These are phyloP conservation scores for Taphrina flavorubra DNA, from an alignment of 1,139 yeast genomes.

Conservation along the genomic window DNA sequence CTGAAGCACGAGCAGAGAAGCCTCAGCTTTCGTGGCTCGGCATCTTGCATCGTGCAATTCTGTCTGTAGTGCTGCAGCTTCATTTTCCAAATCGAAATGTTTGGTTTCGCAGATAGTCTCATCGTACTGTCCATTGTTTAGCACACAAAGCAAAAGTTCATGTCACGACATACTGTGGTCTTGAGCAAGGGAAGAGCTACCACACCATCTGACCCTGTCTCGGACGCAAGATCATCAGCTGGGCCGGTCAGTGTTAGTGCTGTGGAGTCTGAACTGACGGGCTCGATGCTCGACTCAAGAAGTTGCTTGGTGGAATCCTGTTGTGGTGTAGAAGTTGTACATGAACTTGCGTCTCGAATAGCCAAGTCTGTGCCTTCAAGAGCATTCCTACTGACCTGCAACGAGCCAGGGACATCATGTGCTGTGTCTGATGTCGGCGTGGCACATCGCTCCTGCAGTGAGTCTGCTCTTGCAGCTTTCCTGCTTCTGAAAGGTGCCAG, in stretches of 20 bases:
- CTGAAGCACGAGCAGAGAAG: not conserved
- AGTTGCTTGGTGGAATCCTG: not conserved
- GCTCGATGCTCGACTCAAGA: not conserved
- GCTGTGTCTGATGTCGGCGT: not conserved
- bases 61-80: not conserved
- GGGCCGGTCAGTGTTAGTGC: no score
- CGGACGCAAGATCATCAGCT: no score
- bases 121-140: not conserved
- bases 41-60: not conserved
- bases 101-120: not conserved
- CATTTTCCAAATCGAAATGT: not conserved
- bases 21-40: not conserved
- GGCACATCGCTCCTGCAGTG: not conserved
- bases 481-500: not conserved
- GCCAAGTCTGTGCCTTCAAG: not conserved
- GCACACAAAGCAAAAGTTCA: not conserved
- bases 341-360: not conserved
- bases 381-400: not conserved
- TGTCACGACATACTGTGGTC: not conserved
- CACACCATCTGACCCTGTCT: not conserved
- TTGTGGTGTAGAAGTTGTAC: no score
- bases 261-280: not conserved
- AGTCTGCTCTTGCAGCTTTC: not conserved
- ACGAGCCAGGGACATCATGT: not conserved
- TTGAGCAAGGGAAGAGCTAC: constrained; percentile 7